Base-by-base conservation (phyloP, 2,329 filamentous ascomycete species). In the Verticillium tricorpus region DNA sequence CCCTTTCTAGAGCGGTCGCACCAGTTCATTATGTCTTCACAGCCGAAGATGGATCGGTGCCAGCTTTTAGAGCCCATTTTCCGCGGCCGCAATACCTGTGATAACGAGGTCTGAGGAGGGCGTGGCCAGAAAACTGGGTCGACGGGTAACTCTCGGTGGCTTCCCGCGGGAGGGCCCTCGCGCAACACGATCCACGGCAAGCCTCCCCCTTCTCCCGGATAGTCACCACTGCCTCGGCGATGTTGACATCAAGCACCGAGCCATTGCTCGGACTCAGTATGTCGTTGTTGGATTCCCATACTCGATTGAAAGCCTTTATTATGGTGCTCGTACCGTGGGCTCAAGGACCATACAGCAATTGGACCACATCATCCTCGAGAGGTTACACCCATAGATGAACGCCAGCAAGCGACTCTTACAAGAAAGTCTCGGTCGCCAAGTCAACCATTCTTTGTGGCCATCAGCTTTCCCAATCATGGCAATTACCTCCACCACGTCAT, bases 1-100 rank as follows among this genome's bases (percentile, higher is more conserved):
- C 14, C 60, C 65, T 5, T 67, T 64, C 37, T 64, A 57, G 62
- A 31, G 17, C 5, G 28, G 28, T 28, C 28, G 6, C 4, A 5
- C 1, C 28, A 5, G 28, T 28, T 5, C 28, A 28, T 28, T 6
- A 6, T 28, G 28, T 6, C 28, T 5, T 4, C 28, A 6, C 28
- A 28, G 28, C 6, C 28, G 28, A 5, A 28, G 28, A 28, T 28
- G 5, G 28, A 28, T 28, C 6, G 5, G 6, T 28, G 28, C 3
- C 28, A 28, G 28, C 28, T 28, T 28, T 5, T 28, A 4, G 15
- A 17, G 17, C n/a, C 5, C 34, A 35, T 17, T 40, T 40, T n/a
- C 22, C 7, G 6, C 3, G 19, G 9, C 8, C 7, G 11, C 6
- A 25, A 9, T 19, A 50, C 2, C 19, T 28, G 28, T 28, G 2